phyloP scores from a whole-genome alignment of 352 stramenopile species.

The Phytophthora pisi region DNA sequence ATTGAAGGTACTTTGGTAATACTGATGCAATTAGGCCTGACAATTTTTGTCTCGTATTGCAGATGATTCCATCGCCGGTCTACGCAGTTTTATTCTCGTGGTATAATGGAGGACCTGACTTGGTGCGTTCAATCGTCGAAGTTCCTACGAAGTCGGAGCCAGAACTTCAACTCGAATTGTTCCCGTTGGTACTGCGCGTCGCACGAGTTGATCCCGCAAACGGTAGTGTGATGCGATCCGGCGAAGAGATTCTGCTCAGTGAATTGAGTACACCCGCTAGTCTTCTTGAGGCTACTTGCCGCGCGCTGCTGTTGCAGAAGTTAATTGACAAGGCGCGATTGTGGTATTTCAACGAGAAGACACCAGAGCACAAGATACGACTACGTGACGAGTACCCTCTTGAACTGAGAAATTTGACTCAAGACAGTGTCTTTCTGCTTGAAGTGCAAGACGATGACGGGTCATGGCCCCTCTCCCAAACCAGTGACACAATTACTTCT shows the following conservation, averaged over 20 bases:
- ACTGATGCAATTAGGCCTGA: background rate
- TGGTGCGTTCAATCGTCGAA: conserved; percentile 62
- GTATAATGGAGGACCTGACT: conserved; percentile 80
- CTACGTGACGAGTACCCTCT: conserved; percentile 50
- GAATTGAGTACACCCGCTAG: conserved; percentile 61
- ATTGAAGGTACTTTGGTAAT: background rate
- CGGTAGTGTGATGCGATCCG: conserved; percentile 76
- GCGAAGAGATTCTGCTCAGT: conserved; percentile 80
- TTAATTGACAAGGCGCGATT: conserved; percentile 72
- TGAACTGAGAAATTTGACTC: conserved; percentile 63
- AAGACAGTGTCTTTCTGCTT: conserved; percentile 81
- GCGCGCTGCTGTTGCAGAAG: conserved; percentile 76
- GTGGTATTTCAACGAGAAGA: conserved; percentile 84
- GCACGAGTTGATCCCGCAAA: conserved; percentile 71
- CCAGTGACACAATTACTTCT: conserved; percentile 43
- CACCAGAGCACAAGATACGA: conserved; percentile 72
- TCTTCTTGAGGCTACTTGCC: conserved; percentile 75
- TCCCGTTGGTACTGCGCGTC: conserved; percentile 80
- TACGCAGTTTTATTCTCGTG: conserved; percentile 74
- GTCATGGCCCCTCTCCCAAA: conserved; percentile 84
- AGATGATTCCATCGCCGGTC: conserved; percentile 74
- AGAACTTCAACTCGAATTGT: conserved; percentile 72
- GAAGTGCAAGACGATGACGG: conserved; percentile 87
- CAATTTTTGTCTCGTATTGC: conserved; percentile 10
- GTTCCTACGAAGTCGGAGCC: conserved; percentile 31